These are phyloP conservation scores for Cytospora leucostoma DNA, from an alignment of 2,329 filamentous ascomycete genomes.

Conservation along the genomic window DNA sequence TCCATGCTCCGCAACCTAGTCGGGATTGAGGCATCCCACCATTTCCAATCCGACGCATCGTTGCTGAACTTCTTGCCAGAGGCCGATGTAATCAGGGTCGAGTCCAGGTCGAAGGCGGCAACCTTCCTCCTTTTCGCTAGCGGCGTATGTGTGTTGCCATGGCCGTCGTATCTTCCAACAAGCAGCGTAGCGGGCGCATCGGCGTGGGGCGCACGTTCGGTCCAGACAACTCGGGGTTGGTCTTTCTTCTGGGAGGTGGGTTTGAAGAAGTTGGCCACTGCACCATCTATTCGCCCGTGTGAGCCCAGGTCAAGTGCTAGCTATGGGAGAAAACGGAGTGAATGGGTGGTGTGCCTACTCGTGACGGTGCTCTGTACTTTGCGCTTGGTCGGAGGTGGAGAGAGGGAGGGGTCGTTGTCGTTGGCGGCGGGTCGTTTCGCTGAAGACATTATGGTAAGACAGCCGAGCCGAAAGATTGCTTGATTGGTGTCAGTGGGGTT, in stretches of 20 bases:
- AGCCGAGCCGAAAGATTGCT: not conserved
- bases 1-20: conserved; percentile 66
- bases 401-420: conserved; percentile 45
- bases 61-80: conserved; percentile 79
- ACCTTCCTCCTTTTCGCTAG: conserved; percentile 55
- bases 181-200: conserved; percentile 63
- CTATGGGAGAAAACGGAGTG: not conserved
- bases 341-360: conserved; percentile 40
- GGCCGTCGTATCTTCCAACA: conserved; percentile 67
- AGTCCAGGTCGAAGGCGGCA: conserved; percentile 78
- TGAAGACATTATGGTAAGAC: conserved; percentile 15
- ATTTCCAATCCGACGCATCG: conserved; percentile 82
- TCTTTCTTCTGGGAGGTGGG: conserved; percentile 84
- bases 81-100: conserved; percentile 77
- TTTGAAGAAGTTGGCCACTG: conserved; percentile 84
- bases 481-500: not conserved
- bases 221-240: conserved; percentile 64
- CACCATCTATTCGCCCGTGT: conserved; percentile 52
- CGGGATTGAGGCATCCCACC: conserved; percentile 81
- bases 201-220: conserved; percentile 58
- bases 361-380: conserved; percentile 54
- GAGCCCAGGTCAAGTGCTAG: conserved; percentile 16
- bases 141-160: conserved; percentile 31
- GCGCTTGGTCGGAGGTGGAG: conserved; percentile 56
- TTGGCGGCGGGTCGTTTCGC: conserved; percentile 32